A percentile compares a stretch with the other conserved stretches of the same genome.
phyloP scores from a whole-genome alignment of 129 eudicot species.

The Oenanthe sinensis region DNA sequence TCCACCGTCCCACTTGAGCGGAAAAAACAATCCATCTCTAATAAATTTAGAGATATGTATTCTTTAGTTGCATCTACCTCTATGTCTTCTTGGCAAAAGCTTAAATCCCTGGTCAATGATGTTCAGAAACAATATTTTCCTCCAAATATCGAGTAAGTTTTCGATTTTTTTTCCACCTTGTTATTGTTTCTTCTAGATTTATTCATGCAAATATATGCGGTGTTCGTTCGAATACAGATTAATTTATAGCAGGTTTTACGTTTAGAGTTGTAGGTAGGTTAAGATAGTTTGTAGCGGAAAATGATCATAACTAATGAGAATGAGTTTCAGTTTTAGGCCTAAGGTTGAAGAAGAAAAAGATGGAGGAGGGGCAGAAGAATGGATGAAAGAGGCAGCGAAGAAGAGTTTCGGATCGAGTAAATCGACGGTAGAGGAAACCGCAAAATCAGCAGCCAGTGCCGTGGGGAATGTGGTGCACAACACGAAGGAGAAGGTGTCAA shows the following conservation, averaged over 20 bases:
- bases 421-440: constrained; percentile 18
- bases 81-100: neutral
- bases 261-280: too few species aligned
- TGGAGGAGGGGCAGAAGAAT: neutral
- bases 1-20: neutral
- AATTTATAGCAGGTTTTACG: too few species aligned
- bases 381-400: constrained; percentile 16
- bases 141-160: constrained; percentile 7
- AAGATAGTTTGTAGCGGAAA: neutral
- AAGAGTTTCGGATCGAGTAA: constrained; percentile 14
- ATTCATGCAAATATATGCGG: neutral
- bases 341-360: neutral
- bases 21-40: neutral
- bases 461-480: constrained; percentile 7
- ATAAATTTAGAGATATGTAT: neutral
- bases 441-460: constrained; percentile 9
- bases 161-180: neutral
- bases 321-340: constrained; percentile 11
- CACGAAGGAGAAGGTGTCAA: neutral
- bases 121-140: neutral
- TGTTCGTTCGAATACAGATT: neutral
- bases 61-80: neutral
- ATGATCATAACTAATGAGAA: neutral
- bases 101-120: neutral
- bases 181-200: neutral